Evolutionary conservation across 257 asterid species (phyloP).

Genomic region (Nemophila menziesii): DNA sequence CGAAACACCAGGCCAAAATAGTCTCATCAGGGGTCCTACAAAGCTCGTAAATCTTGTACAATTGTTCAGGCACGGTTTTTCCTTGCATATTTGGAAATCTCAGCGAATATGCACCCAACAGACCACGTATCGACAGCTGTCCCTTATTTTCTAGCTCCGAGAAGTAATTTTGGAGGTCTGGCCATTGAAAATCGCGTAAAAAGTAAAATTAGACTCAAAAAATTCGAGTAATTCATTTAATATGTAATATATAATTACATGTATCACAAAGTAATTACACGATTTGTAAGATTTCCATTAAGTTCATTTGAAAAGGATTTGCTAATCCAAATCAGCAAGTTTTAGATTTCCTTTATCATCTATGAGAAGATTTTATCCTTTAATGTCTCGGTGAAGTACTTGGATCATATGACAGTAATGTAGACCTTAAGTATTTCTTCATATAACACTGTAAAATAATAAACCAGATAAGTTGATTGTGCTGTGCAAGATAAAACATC

Average conservation of each 20-base stretch:
- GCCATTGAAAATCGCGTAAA: background rate
- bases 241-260: constrained; percentile 44
- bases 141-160: constrained; percentile 94
- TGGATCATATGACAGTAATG: constrained; percentile 89
- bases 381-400: constrained; percentile 95
- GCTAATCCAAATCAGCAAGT: constrained; percentile 98
- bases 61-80: constrained; percentile 91
- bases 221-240: no score
- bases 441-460: constrained; percentile 95
- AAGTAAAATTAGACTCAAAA: background rate
- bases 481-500: constrained; percentile 10
- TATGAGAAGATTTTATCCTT: constrained; percentile 91
- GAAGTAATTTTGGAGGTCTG: constrained; percentile 96
- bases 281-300: constrained; percentile 82
- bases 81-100: constrained; percentile 80
- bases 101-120: constrained; percentile 96
- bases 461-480: constrained; percentile 19
- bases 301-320: constrained; percentile 60
- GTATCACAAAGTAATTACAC: constrained; percentile 95
- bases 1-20: constrained; percentile 95
- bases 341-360: constrained; percentile 92
- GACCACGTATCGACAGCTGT: constrained; percentile 99
- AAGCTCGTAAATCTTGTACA: constrained; percentile 84
- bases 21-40: constrained; percentile 96
- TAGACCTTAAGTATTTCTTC: constrained; percentile 91